Base-by-base conservation (phyloP, 352 stramenopile species). In the Phytophthora quininea region DNA sequence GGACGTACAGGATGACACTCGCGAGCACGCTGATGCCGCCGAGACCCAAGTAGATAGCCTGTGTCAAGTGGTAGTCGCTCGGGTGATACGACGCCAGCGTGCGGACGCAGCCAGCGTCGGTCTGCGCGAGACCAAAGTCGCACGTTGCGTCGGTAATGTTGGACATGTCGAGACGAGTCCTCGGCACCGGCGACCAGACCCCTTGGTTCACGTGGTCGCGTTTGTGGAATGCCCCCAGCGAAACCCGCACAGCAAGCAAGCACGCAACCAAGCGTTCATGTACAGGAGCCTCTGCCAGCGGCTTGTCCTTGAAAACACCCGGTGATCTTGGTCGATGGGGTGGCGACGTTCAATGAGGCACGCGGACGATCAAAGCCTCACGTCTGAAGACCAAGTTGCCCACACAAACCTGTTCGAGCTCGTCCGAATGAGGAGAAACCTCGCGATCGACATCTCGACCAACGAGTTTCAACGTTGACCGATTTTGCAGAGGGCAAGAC, bases 141-240 rank as follows among this genome's bases (percentile, higher is more conserved):
- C 58, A 68, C 11, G 58, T 73, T 4, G 35, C 47, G 14, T 77
- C 68, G 24, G 68, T 74, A 43, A 82, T 77, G 30, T 80, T 83
- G 33, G 58, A 58, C 68, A 79, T 79, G 30, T 37, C 6, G 48
- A 33, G 27, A 6, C 51, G 6, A 32, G 19, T 70, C 64, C 43
- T 24, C 19, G 19, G 19, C 19, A 24, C 19, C 19, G 19, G 19
- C 19, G 19, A 24, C 30, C 2, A 38, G 15, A 14, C 9, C 30
- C 35, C 45, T 53, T 66, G 35, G 56, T 71, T 64, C 47, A 42
- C 51, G 37, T 29, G 48, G 62, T 45, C 42, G 53, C 62, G 31
- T 71, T 72, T 71, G 57, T 47, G 46, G 69, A 69, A 73, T 75
- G 66, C 46, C 27, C 48, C 8, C 6, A n/a, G 15, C 14, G 49